These are phyloP conservation scores for Aspergillus ochraceoroseus DNA, from an alignment of 2,329 filamentous ascomycete genomes.

Conservation along the genomic window DNA sequence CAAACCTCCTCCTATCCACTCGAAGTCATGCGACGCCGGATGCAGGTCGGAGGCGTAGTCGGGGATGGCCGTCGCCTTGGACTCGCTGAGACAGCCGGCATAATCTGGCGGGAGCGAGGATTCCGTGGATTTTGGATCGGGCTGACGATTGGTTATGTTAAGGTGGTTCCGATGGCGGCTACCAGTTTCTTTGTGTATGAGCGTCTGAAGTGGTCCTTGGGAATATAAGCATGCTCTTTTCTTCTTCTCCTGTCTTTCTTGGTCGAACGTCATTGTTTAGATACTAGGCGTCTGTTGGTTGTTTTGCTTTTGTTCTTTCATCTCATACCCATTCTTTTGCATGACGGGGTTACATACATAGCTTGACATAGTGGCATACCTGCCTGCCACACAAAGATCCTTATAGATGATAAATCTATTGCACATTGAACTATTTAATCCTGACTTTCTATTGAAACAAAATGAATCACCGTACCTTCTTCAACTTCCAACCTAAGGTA, in stretches of 20 bases:
- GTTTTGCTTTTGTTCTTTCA: slow-evolving; percentile 14
- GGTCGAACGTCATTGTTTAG: slow-evolving; percentile 18
- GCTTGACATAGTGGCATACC: slow-evolving; percentile 9
- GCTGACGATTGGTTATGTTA: slow-evolving; percentile 88
- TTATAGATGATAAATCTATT: slow-evolving; percentile 8
- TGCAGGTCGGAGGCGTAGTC: slow-evolving; percentile 94
- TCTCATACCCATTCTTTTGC: slow-evolving; percentile 21
- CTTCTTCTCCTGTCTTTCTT: slow-evolving; percentile 7
- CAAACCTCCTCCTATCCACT: slow-evolving; percentile 92
- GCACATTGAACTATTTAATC: too few relatives aligned
- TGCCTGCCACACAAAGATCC: slow-evolving; percentile 6
- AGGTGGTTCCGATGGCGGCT: slow-evolving; percentile 85
- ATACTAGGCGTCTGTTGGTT: slow-evolving; percentile 16
- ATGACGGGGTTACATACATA: slow-evolving; percentile 18
- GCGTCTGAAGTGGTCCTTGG: slow-evolving; percentile 58
- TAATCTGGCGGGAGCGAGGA: slow-evolving; percentile 72
- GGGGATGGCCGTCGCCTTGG: slow-evolving; percentile 77
- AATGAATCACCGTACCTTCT: too few relatives aligned
- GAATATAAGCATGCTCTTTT: slow-evolving; percentile 49
- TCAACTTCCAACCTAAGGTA: too few relatives aligned
- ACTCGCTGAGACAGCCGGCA: slow-evolving; percentile 70
- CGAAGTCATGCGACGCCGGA: slow-evolving; percentile 83
- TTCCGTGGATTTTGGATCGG: slow-evolving; percentile 84
- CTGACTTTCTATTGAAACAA: too few relatives aligned
- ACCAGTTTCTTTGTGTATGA: slow-evolving; percentile 66